These are phyloP conservation scores for Calonectria pteridis DNA, from an alignment of 2,329 filamentous ascomycete species.

Conservation along the genomic window DNA sequence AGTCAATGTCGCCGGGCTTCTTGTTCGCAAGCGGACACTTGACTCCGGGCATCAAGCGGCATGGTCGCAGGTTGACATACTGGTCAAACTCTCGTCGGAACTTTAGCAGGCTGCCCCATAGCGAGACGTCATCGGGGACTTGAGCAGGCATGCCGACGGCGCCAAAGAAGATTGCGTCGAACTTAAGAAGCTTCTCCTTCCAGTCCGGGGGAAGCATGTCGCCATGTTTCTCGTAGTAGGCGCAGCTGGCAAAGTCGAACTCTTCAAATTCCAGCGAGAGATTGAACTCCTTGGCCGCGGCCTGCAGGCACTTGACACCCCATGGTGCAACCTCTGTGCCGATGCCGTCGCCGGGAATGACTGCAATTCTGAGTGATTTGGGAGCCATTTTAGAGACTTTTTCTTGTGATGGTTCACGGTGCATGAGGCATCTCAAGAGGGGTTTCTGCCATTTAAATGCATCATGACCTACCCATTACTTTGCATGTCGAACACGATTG, in stretches of 20 bases:
- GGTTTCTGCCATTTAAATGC: not conserved
- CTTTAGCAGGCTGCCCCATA: conserved; percentile 76
- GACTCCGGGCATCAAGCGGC: conserved; percentile 71
- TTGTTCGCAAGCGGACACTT: conserved; percentile 66
- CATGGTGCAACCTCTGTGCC: conserved; percentile 76
- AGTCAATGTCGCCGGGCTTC: conserved; percentile 71
- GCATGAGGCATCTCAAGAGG: not conserved
- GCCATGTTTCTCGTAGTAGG: conserved; percentile 63
- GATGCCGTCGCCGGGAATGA: conserved; percentile 78
- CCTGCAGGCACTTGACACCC: conserved; percentile 71
- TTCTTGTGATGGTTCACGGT: not conserved
- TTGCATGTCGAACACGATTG: not conserved
- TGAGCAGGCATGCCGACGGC: conserved; percentile 68
- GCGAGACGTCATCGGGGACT: conserved; percentile 75
- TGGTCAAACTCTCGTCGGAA: conserved; percentile 77
- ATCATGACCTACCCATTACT: not conserved
- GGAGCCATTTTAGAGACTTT: conserved; percentile 49
- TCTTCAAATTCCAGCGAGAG: conserved; percentile 70
- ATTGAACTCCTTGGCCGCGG: conserved; percentile 59
- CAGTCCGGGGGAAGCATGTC: conserved; percentile 58
- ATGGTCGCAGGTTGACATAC: conserved; percentile 77
- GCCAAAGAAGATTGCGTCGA: conserved; percentile 77
- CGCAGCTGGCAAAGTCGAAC: conserved; percentile 76
- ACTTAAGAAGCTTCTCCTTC: conserved; percentile 66
- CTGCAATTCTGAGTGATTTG: conserved; percentile 62